phyloP scores from a whole-genome alignment of 305 asterid genomes.

The Andrographis paniculata region DNA sequence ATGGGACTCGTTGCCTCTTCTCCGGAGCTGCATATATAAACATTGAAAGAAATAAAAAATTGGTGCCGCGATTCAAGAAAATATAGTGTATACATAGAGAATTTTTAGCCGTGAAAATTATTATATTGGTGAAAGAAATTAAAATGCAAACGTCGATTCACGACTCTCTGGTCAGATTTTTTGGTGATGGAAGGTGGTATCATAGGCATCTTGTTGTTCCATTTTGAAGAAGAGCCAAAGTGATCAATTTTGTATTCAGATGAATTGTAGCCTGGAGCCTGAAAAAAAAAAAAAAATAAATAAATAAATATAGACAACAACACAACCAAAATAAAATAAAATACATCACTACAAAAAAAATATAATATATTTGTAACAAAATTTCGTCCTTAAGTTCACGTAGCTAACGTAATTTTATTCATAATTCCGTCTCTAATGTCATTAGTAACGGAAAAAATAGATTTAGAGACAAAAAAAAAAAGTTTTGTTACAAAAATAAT shows the following conservation, averaged over 20 bases:
- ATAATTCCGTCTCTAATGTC: too few relatives aligned
- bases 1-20: slow-evolving; percentile 84
- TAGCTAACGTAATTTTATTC: too few relatives aligned
- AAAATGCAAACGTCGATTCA: slow-evolving; percentile 48
- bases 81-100: too few relatives aligned
- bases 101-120: too few relatives aligned
- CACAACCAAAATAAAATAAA: neutral
- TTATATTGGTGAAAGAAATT: neutral
- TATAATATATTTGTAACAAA: too few relatives aligned
- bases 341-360: neutral
- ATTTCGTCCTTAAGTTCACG: too few relatives aligned
- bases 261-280: slow-evolving; percentile 32
- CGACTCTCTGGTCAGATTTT: slow-evolving; percentile 35
- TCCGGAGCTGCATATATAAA: slow-evolving; percentile 57
- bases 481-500: too few relatives aligned
- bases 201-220: slow-evolving; percentile 37
- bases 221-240: slow-evolving; percentile 56
- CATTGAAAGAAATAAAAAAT: neutral
- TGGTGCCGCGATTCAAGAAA: too few relatives aligned
- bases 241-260: slow-evolving; percentile 42
- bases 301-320: neutral
- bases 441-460: too few relatives aligned
- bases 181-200: slow-evolving; percentile 33
- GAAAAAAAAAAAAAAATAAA: slow-evolving; percentile 11
- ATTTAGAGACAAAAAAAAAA: too few relatives aligned